Evolutionary conservation across 164 flowering plant species (phyloP).

Genomic region (Magnolia sinica): DNA sequence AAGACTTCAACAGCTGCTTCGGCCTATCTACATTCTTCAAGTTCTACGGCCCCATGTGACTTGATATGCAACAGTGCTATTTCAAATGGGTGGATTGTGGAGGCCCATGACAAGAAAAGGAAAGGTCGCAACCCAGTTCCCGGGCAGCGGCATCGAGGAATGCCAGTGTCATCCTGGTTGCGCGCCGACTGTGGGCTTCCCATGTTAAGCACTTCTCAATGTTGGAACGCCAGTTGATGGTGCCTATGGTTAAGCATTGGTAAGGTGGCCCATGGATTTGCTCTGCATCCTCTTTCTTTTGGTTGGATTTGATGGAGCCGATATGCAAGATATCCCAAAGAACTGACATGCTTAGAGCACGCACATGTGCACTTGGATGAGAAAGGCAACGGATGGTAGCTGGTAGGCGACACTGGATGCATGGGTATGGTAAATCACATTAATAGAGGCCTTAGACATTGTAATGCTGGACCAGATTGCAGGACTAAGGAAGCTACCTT

Average conservation of each 20-base stretch:
- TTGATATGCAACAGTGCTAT: neutral
- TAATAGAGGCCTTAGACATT: neutral
- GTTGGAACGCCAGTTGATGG: conserved; percentile 65
- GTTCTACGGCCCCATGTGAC: neutral
- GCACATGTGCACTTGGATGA: conserved; percentile 96
- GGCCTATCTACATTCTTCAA: conserved; percentile 1
- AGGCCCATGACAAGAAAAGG: conserved; percentile 11
- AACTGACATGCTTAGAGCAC: conserved; percentile 88
- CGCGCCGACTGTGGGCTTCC: conserved; percentile 74
- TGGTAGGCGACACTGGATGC: conserved; percentile 87
- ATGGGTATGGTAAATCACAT: neutral
- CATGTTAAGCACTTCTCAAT: conserved; percentile 75
- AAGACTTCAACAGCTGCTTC: neutral
- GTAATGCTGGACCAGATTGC: conserved; percentile 1
- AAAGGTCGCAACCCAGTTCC: neutral
- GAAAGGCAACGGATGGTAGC: conserved; percentile 85
- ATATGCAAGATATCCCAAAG: conserved; percentile 65
- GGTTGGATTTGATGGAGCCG: conserved; percentile 32
- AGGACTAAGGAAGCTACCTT: conserved; percentile 45
- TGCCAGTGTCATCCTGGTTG: conserved; percentile 51
- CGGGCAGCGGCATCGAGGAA: conserved; percentile 52
- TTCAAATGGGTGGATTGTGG: neutral
- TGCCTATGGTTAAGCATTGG: conserved; percentile 34
- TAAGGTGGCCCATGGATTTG: conserved; percentile 33
- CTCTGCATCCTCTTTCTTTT: conserved; percentile 28